Percentiles rank a stretch among this genome's conserved stretches.
These are phyloP conservation scores for Pulicaria dysenterica DNA, from an alignment of 129 eudicot species.

Conservation along the genomic window DNA sequence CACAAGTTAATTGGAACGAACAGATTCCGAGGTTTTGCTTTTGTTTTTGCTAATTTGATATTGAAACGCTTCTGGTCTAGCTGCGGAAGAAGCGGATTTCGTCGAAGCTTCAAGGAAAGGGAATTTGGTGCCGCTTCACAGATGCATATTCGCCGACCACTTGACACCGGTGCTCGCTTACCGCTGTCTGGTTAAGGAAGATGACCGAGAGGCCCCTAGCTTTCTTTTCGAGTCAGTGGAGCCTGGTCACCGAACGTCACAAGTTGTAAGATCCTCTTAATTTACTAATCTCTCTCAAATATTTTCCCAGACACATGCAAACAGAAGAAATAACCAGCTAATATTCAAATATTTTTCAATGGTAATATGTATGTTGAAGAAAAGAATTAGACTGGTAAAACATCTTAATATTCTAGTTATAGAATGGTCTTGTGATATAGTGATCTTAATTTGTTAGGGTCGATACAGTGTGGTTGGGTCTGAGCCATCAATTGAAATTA, in stretches of 20 bases:
- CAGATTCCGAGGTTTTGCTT: constrained; percentile 13
- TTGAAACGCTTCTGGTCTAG: constrained; percentile 30
- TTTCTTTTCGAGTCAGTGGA: constrained; percentile 89
- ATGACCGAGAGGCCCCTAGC: constrained; percentile 86
- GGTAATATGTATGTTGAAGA: neutral
- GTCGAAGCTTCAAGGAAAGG: constrained; percentile 68
- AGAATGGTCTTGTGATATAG: neutral
- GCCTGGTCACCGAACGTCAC: constrained; percentile 68
- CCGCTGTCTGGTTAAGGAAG: constrained; percentile 85
- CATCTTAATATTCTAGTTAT: too few species aligned
- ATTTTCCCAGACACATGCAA: too few species aligned
- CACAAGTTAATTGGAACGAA: neutral
- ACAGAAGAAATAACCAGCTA: too few species aligned
- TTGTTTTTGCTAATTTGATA: constrained; percentile 15
- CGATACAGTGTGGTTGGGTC: constrained; percentile 94
- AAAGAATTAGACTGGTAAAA: neutral
- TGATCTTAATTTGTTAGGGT: constrained; percentile 52
- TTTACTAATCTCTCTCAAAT: neutral
- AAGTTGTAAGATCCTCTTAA: constrained; percentile 54
- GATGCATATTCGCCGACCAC: constrained; percentile 80
- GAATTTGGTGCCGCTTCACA: constrained; percentile 73
- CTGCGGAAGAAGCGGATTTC: constrained; percentile 56
- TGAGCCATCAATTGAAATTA: constrained; percentile 77
- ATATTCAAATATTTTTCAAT: too few species aligned
- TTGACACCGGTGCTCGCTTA: constrained; percentile 95